Percentiles rank a stretch among this genome's conserved stretches.
Conservation (phyloP, 441 rosid genomes). For the Raphanus hybrid region DNA sequence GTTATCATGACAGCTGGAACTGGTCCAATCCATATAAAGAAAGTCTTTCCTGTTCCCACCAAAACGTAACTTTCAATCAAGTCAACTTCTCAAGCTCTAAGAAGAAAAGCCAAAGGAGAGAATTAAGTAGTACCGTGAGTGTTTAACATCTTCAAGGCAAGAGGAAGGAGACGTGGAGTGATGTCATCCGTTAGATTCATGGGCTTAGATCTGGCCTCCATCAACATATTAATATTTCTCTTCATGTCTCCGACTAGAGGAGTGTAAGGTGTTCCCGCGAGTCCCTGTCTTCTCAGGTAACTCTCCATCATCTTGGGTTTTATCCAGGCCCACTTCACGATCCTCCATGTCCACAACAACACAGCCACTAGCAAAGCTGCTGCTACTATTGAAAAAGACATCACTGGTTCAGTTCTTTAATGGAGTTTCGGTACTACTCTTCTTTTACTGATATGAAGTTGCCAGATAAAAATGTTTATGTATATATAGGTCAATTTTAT, state of each 20-base stretch:
- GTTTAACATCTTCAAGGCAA: constrained; percentile 27
- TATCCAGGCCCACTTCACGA: constrained; percentile 55
- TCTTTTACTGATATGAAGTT: too few relatives aligned
- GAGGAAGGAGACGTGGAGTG: constrained; percentile 42
- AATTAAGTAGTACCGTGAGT: constrained; percentile 36
- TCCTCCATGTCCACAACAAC: constrained; percentile 47
- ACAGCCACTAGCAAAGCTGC: constrained; percentile 25
- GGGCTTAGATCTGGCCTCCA: constrained; percentile 45
- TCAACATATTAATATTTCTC: constrained; percentile 33
- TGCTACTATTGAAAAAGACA: constrained; percentile 27
- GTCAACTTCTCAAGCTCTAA: not conserved
- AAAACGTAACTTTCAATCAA: not conserved
- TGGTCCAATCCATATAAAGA: constrained; percentile 53
- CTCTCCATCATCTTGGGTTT: constrained; percentile 51
- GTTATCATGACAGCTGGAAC: constrained; percentile 46
- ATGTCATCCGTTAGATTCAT: constrained; percentile 41
- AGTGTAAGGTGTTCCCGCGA: constrained; percentile 49
- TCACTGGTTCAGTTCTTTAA: not conserved
- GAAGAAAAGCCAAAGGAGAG: not conserved
- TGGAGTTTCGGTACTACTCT: too few relatives aligned
- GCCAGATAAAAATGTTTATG: too few relatives aligned
- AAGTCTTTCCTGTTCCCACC: constrained; percentile 47
- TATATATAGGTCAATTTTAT: too few relatives aligned
- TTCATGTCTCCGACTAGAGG: constrained; percentile 49
- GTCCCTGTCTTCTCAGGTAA: constrained; percentile 48